Evolutionary conservation across 139 green algal genomes (phyloP), one percentile per base, ranked within the genome.

Genomic region (Tetradesmus obliquus): DNA sequence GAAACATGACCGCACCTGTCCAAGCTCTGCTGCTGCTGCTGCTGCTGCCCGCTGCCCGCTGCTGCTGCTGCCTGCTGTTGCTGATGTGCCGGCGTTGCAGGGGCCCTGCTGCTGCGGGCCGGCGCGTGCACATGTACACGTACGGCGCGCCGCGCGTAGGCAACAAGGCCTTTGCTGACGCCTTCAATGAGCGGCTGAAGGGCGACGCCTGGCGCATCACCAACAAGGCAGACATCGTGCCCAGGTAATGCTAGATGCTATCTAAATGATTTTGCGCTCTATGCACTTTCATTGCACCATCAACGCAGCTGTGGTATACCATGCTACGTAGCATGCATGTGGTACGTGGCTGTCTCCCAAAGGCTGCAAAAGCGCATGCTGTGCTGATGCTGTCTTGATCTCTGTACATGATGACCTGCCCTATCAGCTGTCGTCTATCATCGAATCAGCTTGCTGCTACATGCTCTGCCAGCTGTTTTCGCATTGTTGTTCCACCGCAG

Each of bases 121-220:
- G 53, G 32, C 55, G 81, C 17, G n/a, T 98, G 0, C 55, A 86
- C 5, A 94, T 97, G 85, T 98, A 98, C 93, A 97, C 91, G n/a
- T 99, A 95, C 93, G 97, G 97, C 66, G 95, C 94, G 0, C 97
- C 97, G 5, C 95, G 97, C 3, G 97, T 97, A 10, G 97, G 97
- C 85, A 98, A 98, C 89, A 94, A 93, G 91, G 93, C 93, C 2
- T 98, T 98, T 91, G 94, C 95, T 1, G 62, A 94, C 5, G 90
- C 89, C 55, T 99, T 95, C 91, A 93, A 98, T 82, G 3, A 17
- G 3, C 17, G 93, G 7, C 93, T 98, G 24, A 92, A 91, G 15
- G 81, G 81, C 5, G 88, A 95, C 86, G 94, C 91, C 19, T 99
- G 95, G 95, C 94, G 96, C 22, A 84, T 99, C 3, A 95, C 96